Conservation (phyloP, 257 asterid genomes). For the Solanum appendiculatum region DNA sequence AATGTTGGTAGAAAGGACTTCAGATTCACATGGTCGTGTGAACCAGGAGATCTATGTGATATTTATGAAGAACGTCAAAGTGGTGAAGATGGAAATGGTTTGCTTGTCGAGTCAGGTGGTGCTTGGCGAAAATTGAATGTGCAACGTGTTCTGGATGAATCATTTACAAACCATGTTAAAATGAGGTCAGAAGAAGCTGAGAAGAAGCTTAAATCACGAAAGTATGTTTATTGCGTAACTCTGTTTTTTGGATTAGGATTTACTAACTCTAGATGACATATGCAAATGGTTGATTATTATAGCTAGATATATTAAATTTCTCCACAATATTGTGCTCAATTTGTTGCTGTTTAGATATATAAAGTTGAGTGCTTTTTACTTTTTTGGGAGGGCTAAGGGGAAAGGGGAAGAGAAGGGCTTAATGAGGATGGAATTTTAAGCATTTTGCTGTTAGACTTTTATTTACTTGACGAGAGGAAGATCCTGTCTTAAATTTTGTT, state of each 20-base stretch:
- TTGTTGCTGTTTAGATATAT: not conserved
- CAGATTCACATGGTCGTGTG: slow-evolving; percentile 86
- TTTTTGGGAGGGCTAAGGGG: not conserved
- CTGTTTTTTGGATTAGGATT: not conserved
- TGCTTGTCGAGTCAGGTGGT: slow-evolving; percentile 88
- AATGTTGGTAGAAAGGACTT: slow-evolving; percentile 80
- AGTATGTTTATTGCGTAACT: slow-evolving; percentile 30
- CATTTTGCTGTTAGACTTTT: not conserved
- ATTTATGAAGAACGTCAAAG: slow-evolving; percentile 84
- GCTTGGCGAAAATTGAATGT: slow-evolving; percentile 92
- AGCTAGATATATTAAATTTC: not conserved
- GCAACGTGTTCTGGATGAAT: slow-evolving; percentile 87
- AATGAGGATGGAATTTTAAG: not conserved
- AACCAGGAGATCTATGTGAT: slow-evolving; percentile 84
- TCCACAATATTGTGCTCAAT: not conserved
- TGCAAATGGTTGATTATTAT: not conserved
- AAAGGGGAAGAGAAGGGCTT: not conserved
- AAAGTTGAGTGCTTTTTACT: not conserved
- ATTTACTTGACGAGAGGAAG: not conserved
- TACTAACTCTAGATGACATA: not conserved
- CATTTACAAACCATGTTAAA: slow-evolving; percentile 84
- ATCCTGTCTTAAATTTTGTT: not conserved
- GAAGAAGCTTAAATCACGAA: slow-evolving; percentile 61
- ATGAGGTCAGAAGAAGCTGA: slow-evolving; percentile 94
- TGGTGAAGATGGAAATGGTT: slow-evolving; percentile 80